Percentiles rank a stretch among this genome's conserved stretches.
phyloP scores from a whole-genome alignment of 2,329 filamentous ascomycete species.

The Epichloe sylvatica region DNA sequence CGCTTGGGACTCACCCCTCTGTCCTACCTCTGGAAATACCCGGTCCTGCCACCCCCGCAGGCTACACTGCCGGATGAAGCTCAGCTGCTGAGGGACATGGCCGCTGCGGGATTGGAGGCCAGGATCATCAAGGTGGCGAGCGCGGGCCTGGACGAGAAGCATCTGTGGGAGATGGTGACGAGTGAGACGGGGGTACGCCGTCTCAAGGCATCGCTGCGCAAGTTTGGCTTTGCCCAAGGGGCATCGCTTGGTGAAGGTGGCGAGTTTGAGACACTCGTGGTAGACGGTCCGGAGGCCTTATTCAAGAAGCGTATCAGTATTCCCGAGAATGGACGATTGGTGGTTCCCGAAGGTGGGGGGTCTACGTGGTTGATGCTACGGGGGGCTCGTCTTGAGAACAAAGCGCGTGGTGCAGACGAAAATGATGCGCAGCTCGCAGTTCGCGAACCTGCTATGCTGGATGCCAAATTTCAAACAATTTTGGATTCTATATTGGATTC shows the following conservation, averaged over 20 bases:
- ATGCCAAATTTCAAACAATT: conserved; percentile 40
- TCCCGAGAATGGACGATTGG: conserved; percentile 33
- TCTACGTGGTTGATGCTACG: conserved; percentile 56
- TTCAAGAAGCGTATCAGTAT: conserved; percentile 62
- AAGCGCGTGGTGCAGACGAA: conserved; percentile 11
- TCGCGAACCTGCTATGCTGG: conserved; percentile 52
- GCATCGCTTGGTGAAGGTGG: conserved; percentile 83
- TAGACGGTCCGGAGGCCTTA: conserved; percentile 60
- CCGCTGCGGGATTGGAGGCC: conserved; percentile 62
- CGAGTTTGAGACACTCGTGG: conserved; percentile 85
- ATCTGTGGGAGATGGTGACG: conserved; percentile 71
- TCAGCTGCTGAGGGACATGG: conserved; percentile 70
- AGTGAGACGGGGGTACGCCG: conserved; percentile 33
- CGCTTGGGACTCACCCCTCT: conserved; percentile 71
- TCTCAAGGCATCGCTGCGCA: conserved; percentile 40
- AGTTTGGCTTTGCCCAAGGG: conserved; percentile 55
- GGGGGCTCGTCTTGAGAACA: conserved; percentile 38
- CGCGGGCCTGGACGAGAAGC: conserved; percentile 66
- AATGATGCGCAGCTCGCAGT: conserved; percentile 17
- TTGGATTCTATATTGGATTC: conserved; percentile 14
- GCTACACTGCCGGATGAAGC: conserved; percentile 25
- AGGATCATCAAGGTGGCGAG: conserved; percentile 90
- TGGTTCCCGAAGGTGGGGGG: conserved; percentile 59
- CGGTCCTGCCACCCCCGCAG: conserved; percentile 45
- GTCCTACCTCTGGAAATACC: conserved; percentile 87